A percentile compares a stretch with the other conserved stretches of the same genome.
These are phyloP conservation scores for Aspergillus taichungensis DNA, from an alignment of 495 filamentous ascomycete genomes.

Conservation along the genomic window DNA sequence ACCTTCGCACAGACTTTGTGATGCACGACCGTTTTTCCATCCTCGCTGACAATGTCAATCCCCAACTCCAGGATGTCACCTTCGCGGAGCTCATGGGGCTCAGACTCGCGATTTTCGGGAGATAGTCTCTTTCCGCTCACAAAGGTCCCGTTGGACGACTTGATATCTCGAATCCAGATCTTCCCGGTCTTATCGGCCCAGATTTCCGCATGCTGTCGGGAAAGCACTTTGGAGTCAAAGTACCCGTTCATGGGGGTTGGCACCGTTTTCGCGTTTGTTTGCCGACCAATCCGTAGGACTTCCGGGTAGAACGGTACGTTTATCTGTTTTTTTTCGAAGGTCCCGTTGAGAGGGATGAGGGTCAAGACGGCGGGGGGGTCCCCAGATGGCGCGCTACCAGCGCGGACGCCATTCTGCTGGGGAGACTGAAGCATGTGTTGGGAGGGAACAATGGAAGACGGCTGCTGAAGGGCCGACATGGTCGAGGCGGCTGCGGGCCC, in stretches of 20 bases:
- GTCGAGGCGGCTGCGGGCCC: slow-evolving; percentile 59
- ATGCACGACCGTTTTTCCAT: slow-evolving; percentile 95
- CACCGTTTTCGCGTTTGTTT: slow-evolving; percentile 92
- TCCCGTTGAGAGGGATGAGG: slow-evolving; percentile 80
- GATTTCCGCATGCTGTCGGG: slow-evolving; percentile 89
- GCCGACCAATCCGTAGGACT: slow-evolving; percentile 82
- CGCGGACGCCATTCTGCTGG: slow-evolving; percentile 56
- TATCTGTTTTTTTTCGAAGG: slow-evolving; percentile 95
- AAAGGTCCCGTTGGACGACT: slow-evolving; percentile 97
- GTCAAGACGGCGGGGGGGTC: slow-evolving; percentile 68
- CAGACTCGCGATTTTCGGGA: slow-evolving; percentile 87
- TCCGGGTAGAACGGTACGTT: slow-evolving; percentile 83
- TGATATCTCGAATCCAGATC: slow-evolving; percentile 93
- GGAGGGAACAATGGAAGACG: slow-evolving; percentile 62
- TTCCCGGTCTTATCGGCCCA: slow-evolving; percentile 88
- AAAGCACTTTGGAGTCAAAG: slow-evolving; percentile 96
- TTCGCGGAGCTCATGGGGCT: slow-evolving; percentile 82
- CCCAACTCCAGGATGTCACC: slow-evolving; percentile 86
- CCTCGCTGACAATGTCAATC: slow-evolving; percentile 96
- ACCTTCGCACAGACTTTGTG: slow-evolving; percentile 96
- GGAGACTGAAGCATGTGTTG: slow-evolving; percentile 54
- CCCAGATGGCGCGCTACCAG: slow-evolving; percentile 42
- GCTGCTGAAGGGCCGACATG: slow-evolving; percentile 68
- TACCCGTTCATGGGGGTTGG: slow-evolving; percentile 85
- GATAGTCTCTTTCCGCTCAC: slow-evolving; percentile 89